A percentile compares a stretch with the other conserved stretches of the same genome.
Conservation (phyloP, 2,329 filamentous ascomycete species). For the Hypoxylon sp. region DNA sequence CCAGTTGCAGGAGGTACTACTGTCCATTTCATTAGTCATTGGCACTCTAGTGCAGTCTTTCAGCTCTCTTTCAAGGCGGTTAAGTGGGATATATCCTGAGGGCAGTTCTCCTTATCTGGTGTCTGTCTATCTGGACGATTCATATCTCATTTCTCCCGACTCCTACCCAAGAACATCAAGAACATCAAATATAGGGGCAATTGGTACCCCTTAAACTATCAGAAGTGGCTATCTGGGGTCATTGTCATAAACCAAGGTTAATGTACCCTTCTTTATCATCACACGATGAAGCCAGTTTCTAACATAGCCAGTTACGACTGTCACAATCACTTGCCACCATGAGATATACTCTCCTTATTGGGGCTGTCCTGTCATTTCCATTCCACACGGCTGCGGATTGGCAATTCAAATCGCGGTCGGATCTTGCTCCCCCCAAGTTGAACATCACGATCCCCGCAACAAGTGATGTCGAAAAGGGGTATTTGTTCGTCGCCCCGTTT, state of each 20-base stretch:
- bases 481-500: constrained; percentile 58
- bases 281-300: constrained; percentile 41
- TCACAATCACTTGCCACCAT: constrained; percentile 34
- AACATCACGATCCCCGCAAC: constrained; percentile 60
- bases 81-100: background rate
- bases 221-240: constrained; percentile 44
- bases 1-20: constrained; percentile 6
- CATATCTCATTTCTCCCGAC: no score
- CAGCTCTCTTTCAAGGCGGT: background rate
- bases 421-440: constrained; percentile 59
- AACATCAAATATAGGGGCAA: background rate
- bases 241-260: constrained; percentile 46
- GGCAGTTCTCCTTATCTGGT: background rate
- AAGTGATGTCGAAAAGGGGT: constrained; percentile 55
- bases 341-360: constrained; percentile 33
- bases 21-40: constrained; percentile 3
- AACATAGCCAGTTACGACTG: constrained; percentile 39
- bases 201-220: constrained; percentile 1
- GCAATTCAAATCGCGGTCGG: constrained; percentile 60
- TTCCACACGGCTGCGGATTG: constrained; percentile 51
- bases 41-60: background rate
- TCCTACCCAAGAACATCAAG: background rate
- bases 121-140: no score
- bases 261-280: constrained; percentile 46
- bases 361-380: constrained; percentile 21